Evolutionary conservation across 352 stramenopile genomes (phyloP).

Genomic region (Phytophthora pistaciae): DNA sequence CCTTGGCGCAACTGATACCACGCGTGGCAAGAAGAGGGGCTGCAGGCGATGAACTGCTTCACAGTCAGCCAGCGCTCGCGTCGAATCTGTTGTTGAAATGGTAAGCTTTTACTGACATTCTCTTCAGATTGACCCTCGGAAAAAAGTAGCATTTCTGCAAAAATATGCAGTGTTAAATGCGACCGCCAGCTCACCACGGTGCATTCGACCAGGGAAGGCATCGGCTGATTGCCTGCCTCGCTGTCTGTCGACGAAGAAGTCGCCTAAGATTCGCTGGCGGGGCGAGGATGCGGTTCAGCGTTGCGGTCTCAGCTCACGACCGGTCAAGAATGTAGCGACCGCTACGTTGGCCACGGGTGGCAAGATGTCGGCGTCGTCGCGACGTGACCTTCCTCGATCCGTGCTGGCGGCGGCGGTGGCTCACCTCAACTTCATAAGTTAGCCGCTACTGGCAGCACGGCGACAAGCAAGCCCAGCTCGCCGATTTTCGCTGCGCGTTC

Average conservation of each 20-base stretch:
- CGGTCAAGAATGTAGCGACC: conserved; percentile 4
- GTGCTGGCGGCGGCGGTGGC: conserved; percentile 15
- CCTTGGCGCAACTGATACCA: no score
- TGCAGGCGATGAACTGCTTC: not conserved
- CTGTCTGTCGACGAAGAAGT: not conserved
- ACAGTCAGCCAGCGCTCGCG: not conserved
- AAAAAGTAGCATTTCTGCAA: conserved; percentile 14
- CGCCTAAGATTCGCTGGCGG: not conserved
- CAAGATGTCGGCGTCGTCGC: conserved; percentile 22
- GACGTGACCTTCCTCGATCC: conserved; percentile 16
- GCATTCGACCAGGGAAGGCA: not conserved
- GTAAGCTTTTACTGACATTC: not conserved
- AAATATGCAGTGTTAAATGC: conserved; percentile 35
- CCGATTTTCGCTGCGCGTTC: conserved; percentile 14
- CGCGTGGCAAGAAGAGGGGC: not conserved
- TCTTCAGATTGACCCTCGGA: not conserved
- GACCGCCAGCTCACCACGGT: not conserved
- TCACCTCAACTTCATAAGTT: not conserved
- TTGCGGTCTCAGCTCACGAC: not conserved
- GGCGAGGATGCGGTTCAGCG: not conserved
- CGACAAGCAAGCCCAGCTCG: not conserved
- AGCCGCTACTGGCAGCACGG: not conserved
- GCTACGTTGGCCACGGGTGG: conserved; percentile 21
- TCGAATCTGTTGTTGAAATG: not conserved
- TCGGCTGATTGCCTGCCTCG: not conserved